Conservation (phyloP, 1,284 basidiomycete genomes). For the Lignosus rhinocerotis region DNA sequence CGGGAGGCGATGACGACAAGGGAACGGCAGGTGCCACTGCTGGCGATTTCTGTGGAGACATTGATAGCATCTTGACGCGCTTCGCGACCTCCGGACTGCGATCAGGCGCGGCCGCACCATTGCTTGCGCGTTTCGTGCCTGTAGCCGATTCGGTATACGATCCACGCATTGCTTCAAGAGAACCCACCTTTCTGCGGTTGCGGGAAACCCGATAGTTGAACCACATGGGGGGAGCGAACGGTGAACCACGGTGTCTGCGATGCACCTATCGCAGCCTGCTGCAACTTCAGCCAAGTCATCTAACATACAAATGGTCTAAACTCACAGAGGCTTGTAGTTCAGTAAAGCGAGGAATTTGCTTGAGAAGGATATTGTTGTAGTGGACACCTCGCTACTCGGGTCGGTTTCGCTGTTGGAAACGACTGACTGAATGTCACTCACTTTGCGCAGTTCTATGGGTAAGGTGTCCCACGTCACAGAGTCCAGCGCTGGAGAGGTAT, state of each 20-base stretch:
- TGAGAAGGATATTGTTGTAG: constrained; percentile 52
- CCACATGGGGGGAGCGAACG: constrained; percentile 44
- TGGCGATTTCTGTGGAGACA: constrained; percentile 26
- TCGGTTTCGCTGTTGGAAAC: not conserved
- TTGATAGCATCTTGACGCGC: constrained; percentile 21
- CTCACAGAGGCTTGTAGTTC: constrained; percentile 55
- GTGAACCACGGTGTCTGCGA: constrained; percentile 56
- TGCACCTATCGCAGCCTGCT: constrained; percentile 40
- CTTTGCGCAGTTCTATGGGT: constrained; percentile 64
- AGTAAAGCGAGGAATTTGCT: constrained; percentile 46
- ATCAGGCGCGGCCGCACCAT: constrained; percentile 14
- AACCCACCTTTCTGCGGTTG: constrained; percentile 41
- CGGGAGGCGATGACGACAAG: constrained; percentile 3
- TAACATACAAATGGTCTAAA: constrained; percentile 6
- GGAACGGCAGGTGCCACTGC: constrained; percentile 15
- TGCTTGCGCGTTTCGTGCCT: constrained; percentile 25
- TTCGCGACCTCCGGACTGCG: constrained; percentile 30
- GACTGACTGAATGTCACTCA: constrained; percentile 27
- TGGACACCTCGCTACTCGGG: constrained; percentile 57
- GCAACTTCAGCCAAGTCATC: constrained; percentile 6
- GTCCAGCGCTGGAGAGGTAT: constrained; percentile 53
- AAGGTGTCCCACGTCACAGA: constrained; percentile 64
- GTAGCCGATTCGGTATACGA: not conserved
- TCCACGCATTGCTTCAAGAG: not conserved
- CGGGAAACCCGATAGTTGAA: constrained; percentile 53